Base-by-base conservation (phyloP, 176 grass and related monocot species). In the Carex littledalei region DNA sequence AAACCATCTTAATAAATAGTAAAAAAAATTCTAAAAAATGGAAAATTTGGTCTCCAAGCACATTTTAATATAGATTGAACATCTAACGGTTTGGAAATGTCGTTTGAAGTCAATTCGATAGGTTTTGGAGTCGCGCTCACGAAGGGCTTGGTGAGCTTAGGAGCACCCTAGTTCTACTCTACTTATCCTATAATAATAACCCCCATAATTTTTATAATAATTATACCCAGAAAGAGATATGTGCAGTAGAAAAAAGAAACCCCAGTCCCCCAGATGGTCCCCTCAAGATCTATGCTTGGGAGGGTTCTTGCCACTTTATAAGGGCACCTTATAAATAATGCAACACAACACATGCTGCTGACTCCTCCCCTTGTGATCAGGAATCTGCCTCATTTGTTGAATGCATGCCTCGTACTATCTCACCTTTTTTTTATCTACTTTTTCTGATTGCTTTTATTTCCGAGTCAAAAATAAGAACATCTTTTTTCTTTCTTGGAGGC, bases 291-390 rank as follows among this genome's bases (percentile, higher is more conserved):
- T 78, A 78, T 57, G 52, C 50, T 32, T 34, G 11, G 22, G 49
- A 57, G 52, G 24, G 26, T 78, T 78, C 74, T 35, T 78, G 10
- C 74, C 52, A 78, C 74, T 78, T 78, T 78, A 55, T 13, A 78
- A 78, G 24, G 5, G 22, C 50, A 57, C 16, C 8, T 26, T 54
- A 31, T 78, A 54, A 35, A 56, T 54, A 78, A 78, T 78, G 58
- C 2, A 63, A 82, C 41, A 50, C 59, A 49, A 50, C 79, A 82
- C 79, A 82, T 82, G 79, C 79, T 65, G 79, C 79, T 82, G 79
- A 82, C 79, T 82, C 79, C 79, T 81, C 55, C 58, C 79, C 79
- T 82, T 82, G 79, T 82, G 79, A 82, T 82, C 79, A 82, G 59
- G 79, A 65, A 82, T 82, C 58, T 82, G 79, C 59, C 49, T 82